Evolutionary conservation across 768 basidiomycete genomes (phyloP).

Genomic region (Leucogyrophana mollusca): DNA sequence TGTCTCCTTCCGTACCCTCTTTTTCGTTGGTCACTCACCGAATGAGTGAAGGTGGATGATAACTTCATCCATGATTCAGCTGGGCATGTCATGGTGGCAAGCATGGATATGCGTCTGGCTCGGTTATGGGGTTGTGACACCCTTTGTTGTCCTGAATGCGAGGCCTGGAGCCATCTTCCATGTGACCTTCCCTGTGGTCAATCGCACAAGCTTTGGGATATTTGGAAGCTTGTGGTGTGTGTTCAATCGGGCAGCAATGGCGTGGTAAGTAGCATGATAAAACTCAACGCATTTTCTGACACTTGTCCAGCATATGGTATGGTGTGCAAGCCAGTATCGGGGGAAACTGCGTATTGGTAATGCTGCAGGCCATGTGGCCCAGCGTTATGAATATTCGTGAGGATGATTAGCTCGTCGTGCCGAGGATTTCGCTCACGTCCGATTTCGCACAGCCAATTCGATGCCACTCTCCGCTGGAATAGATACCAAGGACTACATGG

Average conservation of each 20-base stretch:
- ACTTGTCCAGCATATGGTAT: slow-evolving; percentile 55
- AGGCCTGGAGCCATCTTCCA: slow-evolving; percentile 71
- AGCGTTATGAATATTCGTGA: slow-evolving; percentile 58
- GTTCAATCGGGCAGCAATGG: slow-evolving; percentile 66
- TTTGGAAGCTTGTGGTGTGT: slow-evolving; percentile 74
- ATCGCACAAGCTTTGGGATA: slow-evolving; percentile 66
- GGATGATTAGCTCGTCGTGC: slow-evolving; percentile 15
- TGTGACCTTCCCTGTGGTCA: slow-evolving; percentile 65
- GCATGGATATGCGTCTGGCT: slow-evolving; percentile 76
- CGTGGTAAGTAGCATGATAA: slow-evolving; percentile 40
- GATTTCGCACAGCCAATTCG: slow-evolving; percentile 47
- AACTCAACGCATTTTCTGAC: neutral
- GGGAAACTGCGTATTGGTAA: slow-evolving; percentile 64
- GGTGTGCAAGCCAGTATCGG: slow-evolving; percentile 75
- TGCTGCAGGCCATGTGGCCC: slow-evolving; percentile 72
- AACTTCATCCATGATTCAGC: slow-evolving; percentile 61
- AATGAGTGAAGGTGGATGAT: slow-evolving; percentile 77
- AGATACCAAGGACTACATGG: slow-evolving; percentile 64
- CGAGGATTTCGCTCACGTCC: neutral
- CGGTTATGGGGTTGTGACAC: slow-evolving; percentile 53
- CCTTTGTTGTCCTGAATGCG: slow-evolving; percentile 69
- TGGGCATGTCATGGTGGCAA: slow-evolving; percentile 75
- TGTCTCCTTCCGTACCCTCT: slow-evolving; percentile 24
- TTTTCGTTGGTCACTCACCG: too few relatives aligned
- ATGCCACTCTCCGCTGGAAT: slow-evolving; percentile 66